phyloP scores from a whole-genome alignment of 2,329 filamentous ascomycete genomes.

The Penicillium brevicompactum region DNA sequence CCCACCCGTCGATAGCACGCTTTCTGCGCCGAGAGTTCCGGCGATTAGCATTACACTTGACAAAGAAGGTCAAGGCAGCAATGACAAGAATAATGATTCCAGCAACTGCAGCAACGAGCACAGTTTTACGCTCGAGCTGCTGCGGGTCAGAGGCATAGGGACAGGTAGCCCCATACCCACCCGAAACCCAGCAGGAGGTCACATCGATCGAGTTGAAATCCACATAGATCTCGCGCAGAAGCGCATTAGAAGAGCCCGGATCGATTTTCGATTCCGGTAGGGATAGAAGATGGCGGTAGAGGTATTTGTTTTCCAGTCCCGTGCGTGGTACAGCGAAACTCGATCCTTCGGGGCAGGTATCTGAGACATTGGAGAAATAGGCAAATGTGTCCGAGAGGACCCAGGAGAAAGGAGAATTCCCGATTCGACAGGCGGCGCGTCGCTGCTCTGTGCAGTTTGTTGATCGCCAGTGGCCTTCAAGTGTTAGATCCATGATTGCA shows the following conservation, averaged over 20 bases:
- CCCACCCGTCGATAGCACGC: slow-evolving; percentile 59
- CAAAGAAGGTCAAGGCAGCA: slow-evolving; percentile 62
- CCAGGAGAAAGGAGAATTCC: slow-evolving; percentile 60
- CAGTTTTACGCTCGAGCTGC: slow-evolving; percentile 47
- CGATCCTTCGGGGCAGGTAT: slow-evolving; percentile 53
- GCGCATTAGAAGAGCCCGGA: slow-evolving; percentile 28
- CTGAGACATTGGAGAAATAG: slow-evolving; percentile 47
- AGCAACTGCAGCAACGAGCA: slow-evolving; percentile 64
- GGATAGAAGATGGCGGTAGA: slow-evolving; percentile 48
- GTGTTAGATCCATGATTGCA: slow-evolving; percentile 54
- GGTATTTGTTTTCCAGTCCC: slow-evolving; percentile 64
- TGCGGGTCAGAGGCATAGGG: slow-evolving; percentile 55
- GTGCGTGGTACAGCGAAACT: slow-evolving; percentile 62
- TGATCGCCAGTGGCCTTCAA: slow-evolving; percentile 60
- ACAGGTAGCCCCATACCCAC: slow-evolving; percentile 58
- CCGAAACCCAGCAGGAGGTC: slow-evolving; percentile 62
- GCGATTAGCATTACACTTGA: slow-evolving; percentile 66
- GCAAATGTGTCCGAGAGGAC: slow-evolving; percentile 47
- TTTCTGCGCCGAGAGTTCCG: slow-evolving; percentile 54
- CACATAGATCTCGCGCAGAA: slow-evolving; percentile 53
- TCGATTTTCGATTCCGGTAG: slow-evolving; percentile 30
- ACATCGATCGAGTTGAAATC: slow-evolving; percentile 63
- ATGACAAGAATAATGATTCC: slow-evolving; percentile 64
- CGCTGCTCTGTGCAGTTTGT: slow-evolving; percentile 56
- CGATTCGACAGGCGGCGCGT: slow-evolving; percentile 60